Conservation (phyloP, 2,329 filamentous ascomycete species). For the Thelonectria discophora region DNA sequence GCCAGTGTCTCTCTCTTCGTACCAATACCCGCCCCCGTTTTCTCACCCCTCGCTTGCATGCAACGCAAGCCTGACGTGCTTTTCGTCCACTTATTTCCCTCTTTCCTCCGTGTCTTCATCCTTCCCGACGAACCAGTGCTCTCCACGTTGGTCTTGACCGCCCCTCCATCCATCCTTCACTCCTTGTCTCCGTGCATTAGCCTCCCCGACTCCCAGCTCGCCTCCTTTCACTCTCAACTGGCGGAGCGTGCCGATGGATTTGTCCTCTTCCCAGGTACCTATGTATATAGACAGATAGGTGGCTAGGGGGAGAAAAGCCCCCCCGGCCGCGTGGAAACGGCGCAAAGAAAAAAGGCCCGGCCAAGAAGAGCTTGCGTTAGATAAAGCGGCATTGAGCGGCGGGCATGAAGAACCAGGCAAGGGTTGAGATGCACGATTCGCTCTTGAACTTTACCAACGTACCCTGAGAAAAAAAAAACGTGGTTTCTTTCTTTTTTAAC, state of each 20-base stretch:
- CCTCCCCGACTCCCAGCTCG: background rate
- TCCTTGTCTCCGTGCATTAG: conserved; percentile 2
- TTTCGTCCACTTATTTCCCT: background rate
- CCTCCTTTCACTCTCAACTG: background rate
- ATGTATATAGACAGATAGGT: no score
- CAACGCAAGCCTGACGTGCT: conserved; percentile 28
- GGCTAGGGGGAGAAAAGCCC: no score
- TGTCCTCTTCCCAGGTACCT: no score
- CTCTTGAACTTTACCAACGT: background rate
- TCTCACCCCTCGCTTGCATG: conserved; percentile 17
- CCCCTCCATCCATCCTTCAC: background rate
- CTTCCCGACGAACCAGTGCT: conserved; percentile 30
- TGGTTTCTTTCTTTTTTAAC: background rate
- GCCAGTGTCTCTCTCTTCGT: background rate
- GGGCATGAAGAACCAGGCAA: background rate
- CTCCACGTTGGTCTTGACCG: conserved; percentile 28
- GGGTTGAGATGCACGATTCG: background rate
- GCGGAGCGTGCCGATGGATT: conserved; percentile 14
- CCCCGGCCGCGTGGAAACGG: background rate
- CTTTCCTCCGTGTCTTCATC: background rate
- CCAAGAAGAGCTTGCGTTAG: background rate
- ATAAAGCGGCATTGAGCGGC: background rate
- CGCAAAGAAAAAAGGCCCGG: background rate
- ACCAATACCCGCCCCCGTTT: background rate
- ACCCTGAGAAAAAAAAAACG: background rate